Conservation (phyloP, 371 early-diverging fungal species). For the Syncephalastrum sp. region DNA sequence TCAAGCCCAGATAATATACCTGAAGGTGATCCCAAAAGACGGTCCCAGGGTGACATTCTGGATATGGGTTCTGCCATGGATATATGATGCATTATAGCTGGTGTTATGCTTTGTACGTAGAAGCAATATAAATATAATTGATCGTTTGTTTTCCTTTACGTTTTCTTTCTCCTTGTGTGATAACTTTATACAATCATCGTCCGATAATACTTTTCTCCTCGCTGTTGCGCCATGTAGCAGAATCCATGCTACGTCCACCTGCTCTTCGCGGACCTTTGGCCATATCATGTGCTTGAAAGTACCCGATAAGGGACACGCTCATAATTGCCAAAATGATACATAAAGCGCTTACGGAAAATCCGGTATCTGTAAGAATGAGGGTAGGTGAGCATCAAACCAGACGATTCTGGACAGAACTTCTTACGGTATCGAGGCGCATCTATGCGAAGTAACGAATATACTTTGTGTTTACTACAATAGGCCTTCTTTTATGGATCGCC, state of each 20-base stretch:
- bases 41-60: slow-evolving; percentile 16
- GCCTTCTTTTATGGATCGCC: not conserved
- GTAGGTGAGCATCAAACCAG: too few species aligned
- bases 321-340: slow-evolving; percentile 20
- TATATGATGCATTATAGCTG: not conserved
- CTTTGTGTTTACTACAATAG: not conserved
- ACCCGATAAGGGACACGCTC: slow-evolving; percentile 7
- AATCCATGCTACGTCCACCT: not conserved
- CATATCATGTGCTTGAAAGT: slow-evolving; percentile 2
- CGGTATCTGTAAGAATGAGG: slow-evolving; percentile 19
- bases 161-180: not conserved
- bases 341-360: slow-evolving; percentile 21
- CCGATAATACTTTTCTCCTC: not conserved
- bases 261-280: not conserved
- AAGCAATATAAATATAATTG: too few species aligned
- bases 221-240: not conserved
- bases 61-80: slow-evolving; percentile 3
- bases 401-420: not conserved
- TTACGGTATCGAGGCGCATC: slow-evolving; percentile 41
- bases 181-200: not conserved
- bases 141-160: not conserved
- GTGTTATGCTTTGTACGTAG: too few species aligned
- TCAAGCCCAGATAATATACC: slow-evolving; percentile 46
- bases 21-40: not conserved
- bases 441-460: not conserved